Conservation (phyloP, 2,329 filamentous ascomycete species). For the Rutstroemia sp. region DNA sequence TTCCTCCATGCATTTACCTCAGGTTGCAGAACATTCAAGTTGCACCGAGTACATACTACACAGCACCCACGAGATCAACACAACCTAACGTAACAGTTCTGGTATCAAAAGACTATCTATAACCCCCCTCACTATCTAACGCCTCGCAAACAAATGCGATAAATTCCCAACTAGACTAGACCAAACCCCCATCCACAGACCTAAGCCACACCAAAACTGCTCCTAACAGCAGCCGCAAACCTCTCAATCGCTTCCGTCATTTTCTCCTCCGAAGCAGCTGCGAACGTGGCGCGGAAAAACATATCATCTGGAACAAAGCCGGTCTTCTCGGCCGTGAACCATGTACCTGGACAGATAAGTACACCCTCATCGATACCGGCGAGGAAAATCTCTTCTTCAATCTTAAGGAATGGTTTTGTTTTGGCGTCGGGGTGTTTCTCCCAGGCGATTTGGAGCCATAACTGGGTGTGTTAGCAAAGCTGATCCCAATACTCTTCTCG, state of each 20-base stretch:
- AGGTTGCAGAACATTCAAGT: too few species aligned
- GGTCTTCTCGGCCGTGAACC: conserved; percentile 74
- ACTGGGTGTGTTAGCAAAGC: conserved; percentile 33
- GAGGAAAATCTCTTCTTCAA: conserved; percentile 86
- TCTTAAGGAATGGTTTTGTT: conserved; percentile 47
- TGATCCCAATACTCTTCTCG: not conserved
- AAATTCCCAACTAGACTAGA: too few species aligned
- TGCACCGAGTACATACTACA: too few species aligned
- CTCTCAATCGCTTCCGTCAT: conserved; percentile 67
- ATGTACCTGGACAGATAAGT: conserved; percentile 76
- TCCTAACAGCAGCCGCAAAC: conserved; percentile 67
- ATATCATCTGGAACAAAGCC: conserved; percentile 41
- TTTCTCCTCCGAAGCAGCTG: conserved; percentile 63
- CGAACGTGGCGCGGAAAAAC: conserved; percentile 87
- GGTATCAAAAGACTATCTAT: too few species aligned
- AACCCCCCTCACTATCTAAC: too few species aligned
- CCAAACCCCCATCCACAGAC: too few species aligned
- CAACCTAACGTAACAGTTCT: too few species aligned
- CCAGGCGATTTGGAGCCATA: conserved; percentile 68
- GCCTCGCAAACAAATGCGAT: too few species aligned
- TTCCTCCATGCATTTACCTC: too few species aligned
- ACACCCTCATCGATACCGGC: conserved; percentile 68
- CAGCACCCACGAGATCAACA: too few species aligned
- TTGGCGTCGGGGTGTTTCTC: conserved; percentile 54
- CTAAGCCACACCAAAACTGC: conserved; percentile 40